phyloP scores from a whole-genome alignment of 768 basidiomycete species.

The Psilocybe azurescens region DNA sequence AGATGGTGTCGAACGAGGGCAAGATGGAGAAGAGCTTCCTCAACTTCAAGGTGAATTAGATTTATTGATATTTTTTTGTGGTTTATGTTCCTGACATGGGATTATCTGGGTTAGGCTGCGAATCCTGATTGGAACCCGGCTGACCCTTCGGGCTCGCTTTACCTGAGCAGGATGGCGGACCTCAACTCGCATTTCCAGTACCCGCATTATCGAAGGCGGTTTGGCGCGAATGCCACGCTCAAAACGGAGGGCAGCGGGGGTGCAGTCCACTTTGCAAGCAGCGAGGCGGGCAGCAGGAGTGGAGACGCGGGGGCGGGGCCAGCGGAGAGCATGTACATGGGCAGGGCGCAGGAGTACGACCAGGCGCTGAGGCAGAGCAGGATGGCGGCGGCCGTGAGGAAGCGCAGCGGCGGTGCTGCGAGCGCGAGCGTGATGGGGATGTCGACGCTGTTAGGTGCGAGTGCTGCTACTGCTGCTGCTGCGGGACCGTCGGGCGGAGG shows the following conservation, averaged over 20 bases:
- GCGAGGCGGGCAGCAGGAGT: constrained; percentile 17
- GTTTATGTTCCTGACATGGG: background rate
- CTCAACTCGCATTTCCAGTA: constrained; percentile 55
- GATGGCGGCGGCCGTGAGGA: constrained; percentile 53
- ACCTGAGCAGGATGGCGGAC: constrained; percentile 84
- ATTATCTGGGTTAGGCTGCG: constrained; percentile 59
- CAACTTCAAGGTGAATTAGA: constrained; percentile 75
- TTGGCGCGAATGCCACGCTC: constrained; percentile 1
- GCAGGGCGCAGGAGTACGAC: constrained; percentile 77
- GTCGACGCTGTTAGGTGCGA: constrained; percentile 47
- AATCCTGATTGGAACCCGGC: constrained; percentile 96
- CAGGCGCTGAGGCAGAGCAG: constrained; percentile 76
- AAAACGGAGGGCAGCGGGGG: constrained; percentile 21
- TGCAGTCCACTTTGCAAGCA: constrained; percentile 35
- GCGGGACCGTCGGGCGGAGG: constrained; percentile 24
- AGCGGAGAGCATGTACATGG: constrained; percentile 36
- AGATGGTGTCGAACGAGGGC: constrained; percentile 85
- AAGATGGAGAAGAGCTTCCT: constrained; percentile 99
- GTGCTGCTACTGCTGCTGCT: constrained; percentile 1
- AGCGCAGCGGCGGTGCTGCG: constrained; percentile 38
- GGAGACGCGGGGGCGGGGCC: background rate
- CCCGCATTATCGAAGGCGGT: constrained; percentile 41
- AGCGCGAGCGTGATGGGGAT: constrained; percentile 53
- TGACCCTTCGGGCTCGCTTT: constrained; percentile 90
- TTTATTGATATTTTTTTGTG: background rate